Base-by-base conservation (phyloP, 2,329 filamentous ascomycete species). In the Plectosphaerella plurivora region DNA sequence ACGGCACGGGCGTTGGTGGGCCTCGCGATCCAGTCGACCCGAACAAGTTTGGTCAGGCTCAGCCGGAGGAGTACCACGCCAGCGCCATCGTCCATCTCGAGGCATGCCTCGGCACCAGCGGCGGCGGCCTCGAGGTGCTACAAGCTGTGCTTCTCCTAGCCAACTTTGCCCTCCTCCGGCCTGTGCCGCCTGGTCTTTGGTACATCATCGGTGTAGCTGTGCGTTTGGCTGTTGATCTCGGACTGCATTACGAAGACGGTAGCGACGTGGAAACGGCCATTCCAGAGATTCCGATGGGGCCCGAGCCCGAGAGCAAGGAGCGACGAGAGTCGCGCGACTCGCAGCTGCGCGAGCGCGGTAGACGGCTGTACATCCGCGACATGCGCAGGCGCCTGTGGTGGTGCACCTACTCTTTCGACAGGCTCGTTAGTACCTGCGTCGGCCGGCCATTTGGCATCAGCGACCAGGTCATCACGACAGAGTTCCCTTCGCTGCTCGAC, bases 171-270 rank as follows among this genome's bases (percentile, higher is more conserved):
- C 76, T 99, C 47, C 77, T 97, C 57, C 82, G 93, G 51, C 94
- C 94, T 1, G 91, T 97, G 20, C 91, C 93, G 1, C 93, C 93
- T 0, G 94, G 94, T 14, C 74, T 97, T 45, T 97, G 93, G 93
- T 97, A 97, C 69, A 97, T 97, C 56, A 89, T 95, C 54, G 94
- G 94, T 11, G 92, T 97, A 44, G 93, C 93, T 6, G 88, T 96
- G 55, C 86, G 94, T 37, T 72, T 97, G 50, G 93, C 91, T 7
- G 88, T 97, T 20, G 94, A 97, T 66, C 78, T 97, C 2, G 94
- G 94, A 10, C 75, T 97, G 25, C 92, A 97, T 68, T 91, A 93
- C 59, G 94, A 97, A 68, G 93, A 97, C 60, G 91, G 89, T 20
- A 85, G 81, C 63, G 76, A 86, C 58, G 63, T 81, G 10, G 77